Percentiles rank a stretch among this genome's conserved stretches.
phyloP scores from a whole-genome alignment of 306 rosid species.

The Purshia tridentata region DNA sequence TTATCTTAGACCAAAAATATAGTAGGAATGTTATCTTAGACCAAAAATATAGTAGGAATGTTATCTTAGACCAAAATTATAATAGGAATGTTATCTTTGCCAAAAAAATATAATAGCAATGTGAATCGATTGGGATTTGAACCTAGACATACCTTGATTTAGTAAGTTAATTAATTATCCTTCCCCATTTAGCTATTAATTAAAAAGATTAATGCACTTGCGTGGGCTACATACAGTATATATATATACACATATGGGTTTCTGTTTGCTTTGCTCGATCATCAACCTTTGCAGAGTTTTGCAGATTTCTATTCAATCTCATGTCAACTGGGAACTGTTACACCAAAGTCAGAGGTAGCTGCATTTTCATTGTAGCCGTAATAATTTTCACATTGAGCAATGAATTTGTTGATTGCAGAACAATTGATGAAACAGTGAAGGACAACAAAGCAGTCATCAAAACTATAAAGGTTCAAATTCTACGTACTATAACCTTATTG shows the following conservation, averaged over 20 bases:
- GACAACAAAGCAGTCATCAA: slow-evolving; percentile 3
- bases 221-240: background rate
- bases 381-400: background rate
- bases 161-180: too few relatives aligned
- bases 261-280: background rate
- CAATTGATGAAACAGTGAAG: background rate
- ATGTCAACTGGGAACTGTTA: background rate
- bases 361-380: background rate
- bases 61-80: too few relatives aligned
- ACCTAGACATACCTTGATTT: too few relatives aligned
- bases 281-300: background rate
- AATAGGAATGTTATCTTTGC: too few relatives aligned
- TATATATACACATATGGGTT: background rate
- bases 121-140: too few relatives aligned
- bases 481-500: too few relatives aligned
- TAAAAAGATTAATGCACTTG: background rate
- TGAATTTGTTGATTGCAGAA: slow-evolving; percentile 1
- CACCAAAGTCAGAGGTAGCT: background rate
- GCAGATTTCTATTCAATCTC: background rate
- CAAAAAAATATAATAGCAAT: too few relatives aligned
- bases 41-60: too few relatives aligned
- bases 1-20: too few relatives aligned
- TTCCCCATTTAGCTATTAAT: too few relatives aligned
- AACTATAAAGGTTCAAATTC: background rate
- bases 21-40: too few relatives aligned